Base-by-base conservation (phyloP, 257 asterid genomes). In the Nicotiana tomentosiformis region DNA sequence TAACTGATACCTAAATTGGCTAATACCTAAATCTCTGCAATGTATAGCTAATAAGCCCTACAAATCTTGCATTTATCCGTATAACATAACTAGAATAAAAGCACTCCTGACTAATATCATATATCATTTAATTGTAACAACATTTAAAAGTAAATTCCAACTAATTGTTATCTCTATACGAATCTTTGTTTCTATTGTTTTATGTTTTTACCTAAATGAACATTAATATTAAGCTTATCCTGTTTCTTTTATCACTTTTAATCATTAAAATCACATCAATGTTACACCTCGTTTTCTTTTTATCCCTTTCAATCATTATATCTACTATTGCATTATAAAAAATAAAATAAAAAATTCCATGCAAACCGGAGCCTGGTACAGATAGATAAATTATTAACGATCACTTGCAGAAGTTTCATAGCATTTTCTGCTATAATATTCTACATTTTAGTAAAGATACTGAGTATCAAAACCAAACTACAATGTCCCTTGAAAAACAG, bases 401-500 rank as follows among this genome's bases (percentile, higher is more conserved):
- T 65, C 81, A 85, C 57, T 82, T 66, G 74, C 84, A 23, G 85
- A 85, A 62, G 83, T 81, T 87, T 84, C 86, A 81, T 83, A 80
- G 84, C 88, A 65, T 77, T 81, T 87, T 81, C 83, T 83, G 82
- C 20, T 68, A 68, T 79, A 74, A 68, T 46, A 55, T 65, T 60
- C 64, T 9, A 60, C 51, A 82, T n/a, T 60, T 56, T 66, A 77
- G 11, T 35, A 4, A 9, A 82, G 79, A 85, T 78, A 82, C 85
- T 8, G 72, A 81, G 83, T 14, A 83, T 49, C 86, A 83, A 66
- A 78, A 85, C 74, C 35, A 74, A 82, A 70, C 86, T 78, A 82
- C 87, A 83, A 86, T 81, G 84, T 81, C 57, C 61, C 58, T 51
- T 79, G 62, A 77, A 86, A 86, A 84, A 89, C 91, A 92, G 97